Base-by-base conservation (phyloP, 768 basidiomycete genomes). In the Sarcomyxa edulis region DNA sequence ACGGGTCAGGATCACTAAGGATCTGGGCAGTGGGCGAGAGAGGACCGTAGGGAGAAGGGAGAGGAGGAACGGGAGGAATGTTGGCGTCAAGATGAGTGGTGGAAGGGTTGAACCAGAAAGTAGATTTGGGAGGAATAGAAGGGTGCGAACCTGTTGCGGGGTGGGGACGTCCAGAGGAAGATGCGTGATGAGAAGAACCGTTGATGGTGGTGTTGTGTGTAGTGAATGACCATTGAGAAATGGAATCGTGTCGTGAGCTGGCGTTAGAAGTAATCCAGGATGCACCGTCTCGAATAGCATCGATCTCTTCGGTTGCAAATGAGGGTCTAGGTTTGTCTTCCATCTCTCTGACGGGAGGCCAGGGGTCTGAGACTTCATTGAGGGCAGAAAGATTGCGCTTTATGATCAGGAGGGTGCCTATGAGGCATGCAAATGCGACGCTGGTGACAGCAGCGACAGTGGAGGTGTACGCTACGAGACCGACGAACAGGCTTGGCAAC, bases 191-290 rank as follows among this genome's bases (percentile, higher is more conserved):
- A 18, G 58, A 56, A 24, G 64, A 62, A 8, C 56, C 58, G 15
- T 53, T 51, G 14, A 45, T 51, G 2, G 32, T 29, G 15, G 77
- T 76, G 33, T 77, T 71, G 49, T 78, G 76, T 2, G 82, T 84
- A 1, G 81, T 80, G 58, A 84, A 83, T 1, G 83, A 84, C 74
- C 81, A 85, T 12, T 72, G 72, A 6, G 83, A 86, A 19, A 75
- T 55, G 1, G 82, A 83, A 30, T 72, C 69, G 40, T 62, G 73
- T 30, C 67, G 68, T 22, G 74, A 76, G 46, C 67, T 67, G 5
- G 75, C 65, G 29, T 73, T 69, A 33, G 84, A 86, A 1, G 85
- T 84, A 43, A 88, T 76, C 84, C 85, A 87, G n/a, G 84, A 85
- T 34, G 76, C 76, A 35, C 84, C 83, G 47, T 87, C 84, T 15